phyloP scores from a whole-genome alignment of 1,139 yeast genomes.

The Geotrichum citri-aurantii region DNA sequence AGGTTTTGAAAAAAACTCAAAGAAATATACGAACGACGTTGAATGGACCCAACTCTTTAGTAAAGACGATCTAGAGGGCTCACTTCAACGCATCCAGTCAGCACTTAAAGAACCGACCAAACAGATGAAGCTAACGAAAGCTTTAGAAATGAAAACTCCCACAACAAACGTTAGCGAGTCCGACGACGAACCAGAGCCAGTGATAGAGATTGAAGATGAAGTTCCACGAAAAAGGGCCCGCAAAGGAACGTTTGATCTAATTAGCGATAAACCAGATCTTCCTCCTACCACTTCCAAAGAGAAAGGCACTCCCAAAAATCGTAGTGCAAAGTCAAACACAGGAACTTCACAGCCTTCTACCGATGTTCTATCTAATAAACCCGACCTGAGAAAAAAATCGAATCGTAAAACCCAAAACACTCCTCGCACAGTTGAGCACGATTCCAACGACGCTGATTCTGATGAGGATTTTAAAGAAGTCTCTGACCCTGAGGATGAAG shows the following conservation, averaged over 20 bases:
- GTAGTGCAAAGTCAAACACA: not conserved
- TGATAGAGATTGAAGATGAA: not conserved
- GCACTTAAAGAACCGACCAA: not conserved
- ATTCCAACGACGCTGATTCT: not conserved
- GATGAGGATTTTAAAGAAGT: conserved; percentile 4
- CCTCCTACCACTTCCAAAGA: not conserved
- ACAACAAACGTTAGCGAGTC: not conserved
- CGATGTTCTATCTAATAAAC: not conserved
- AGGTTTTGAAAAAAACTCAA: conserved; percentile 6
- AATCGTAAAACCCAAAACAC: not conserved
- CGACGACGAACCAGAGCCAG: not conserved
- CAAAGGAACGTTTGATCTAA: not conserved
- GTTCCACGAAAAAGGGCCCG: not conserved
- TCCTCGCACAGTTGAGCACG: not conserved
- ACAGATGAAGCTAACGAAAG: not conserved
- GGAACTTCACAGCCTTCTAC: not conserved
- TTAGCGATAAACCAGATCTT: conserved; percentile 1
- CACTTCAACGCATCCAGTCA: not conserved
- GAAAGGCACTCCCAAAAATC: not conserved
- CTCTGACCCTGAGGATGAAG: conserved; percentile 4
- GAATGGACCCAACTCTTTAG: conserved; percentile 1
- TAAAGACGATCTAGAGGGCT: not conserved
- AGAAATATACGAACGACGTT: conserved; percentile 4
- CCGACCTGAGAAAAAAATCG: not conserved
- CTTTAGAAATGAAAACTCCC: not conserved